Percentiles rank a stretch among this genome's conserved stretches.
phyloP scores from a whole-genome alignment of 1,284 basidiomycete genomes.

The Cystobasidium pallidum region DNA sequence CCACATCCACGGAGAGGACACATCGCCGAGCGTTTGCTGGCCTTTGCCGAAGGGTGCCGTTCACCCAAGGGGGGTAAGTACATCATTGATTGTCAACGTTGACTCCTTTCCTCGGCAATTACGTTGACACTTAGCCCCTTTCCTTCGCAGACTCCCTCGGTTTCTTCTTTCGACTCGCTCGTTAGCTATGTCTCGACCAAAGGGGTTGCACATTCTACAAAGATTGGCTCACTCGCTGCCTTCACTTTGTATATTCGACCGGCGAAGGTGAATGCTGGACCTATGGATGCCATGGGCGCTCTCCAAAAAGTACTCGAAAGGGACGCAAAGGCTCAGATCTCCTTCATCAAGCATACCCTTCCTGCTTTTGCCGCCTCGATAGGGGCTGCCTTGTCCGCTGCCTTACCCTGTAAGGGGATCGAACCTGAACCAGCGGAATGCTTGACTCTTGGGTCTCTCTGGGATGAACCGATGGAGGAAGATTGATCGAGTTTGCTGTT shows the following conservation, averaged over 20 bases:
- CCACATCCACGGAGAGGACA: slow-evolving; percentile 15
- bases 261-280: not conserved
- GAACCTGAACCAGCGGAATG: slow-evolving; percentile 7
- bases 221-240: not conserved
- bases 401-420: not conserved
- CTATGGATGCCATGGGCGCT: not conserved
- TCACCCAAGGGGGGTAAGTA: slow-evolving; percentile 10
- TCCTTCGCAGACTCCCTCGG: slow-evolving; percentile 1
- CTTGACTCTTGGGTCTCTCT: not conserved
- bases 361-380: slow-evolving; percentile 8
- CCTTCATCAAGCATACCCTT: slow-evolving; percentile 11
- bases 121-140: not conserved
- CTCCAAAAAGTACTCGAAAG: slow-evolving; percentile 1
- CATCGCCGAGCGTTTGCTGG: not conserved
- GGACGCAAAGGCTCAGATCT: slow-evolving; percentile 14
- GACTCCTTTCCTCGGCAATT: not conserved
- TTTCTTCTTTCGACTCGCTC: slow-evolving; percentile 2
- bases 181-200: slow-evolving; percentile 12
- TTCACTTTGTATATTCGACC: not conserved
- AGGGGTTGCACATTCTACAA: not conserved
- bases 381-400: not conserved
- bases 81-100: not conserved
- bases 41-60: slow-evolving; percentile 1
- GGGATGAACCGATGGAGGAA: not conserved
- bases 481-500: not conserved